A percentile compares a stretch with the other conserved stretches of the same genome.
Conservation (phyloP, 2,329 filamentous ascomycete species). For the Pleomassaria siparia region DNA sequence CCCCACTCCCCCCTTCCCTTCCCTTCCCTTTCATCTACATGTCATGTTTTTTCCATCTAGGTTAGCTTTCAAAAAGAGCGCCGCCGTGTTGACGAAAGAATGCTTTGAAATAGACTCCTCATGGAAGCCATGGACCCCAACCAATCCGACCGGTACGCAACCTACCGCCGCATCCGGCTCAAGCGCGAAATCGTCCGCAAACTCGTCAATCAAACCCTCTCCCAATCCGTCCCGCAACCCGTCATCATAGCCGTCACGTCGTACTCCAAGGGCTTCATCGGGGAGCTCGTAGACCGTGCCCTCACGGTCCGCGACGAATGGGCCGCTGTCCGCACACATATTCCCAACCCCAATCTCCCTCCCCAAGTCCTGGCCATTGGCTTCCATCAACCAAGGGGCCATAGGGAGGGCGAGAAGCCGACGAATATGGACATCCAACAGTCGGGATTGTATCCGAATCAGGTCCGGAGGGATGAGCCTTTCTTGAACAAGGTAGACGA, state of each 20-base stretch:
- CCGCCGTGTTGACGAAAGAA: neutral
- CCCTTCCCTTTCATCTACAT: neutral
- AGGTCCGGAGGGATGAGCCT: slow-evolving; percentile 23
- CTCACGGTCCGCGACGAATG: slow-evolving; percentile 72
- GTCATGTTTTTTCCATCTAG: neutral
- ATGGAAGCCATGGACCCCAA: slow-evolving; percentile 65
- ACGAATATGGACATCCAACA: slow-evolving; percentile 29
- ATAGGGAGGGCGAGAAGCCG: slow-evolving; percentile 34
- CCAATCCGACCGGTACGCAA: slow-evolving; percentile 70
- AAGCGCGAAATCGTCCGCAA: slow-evolving; percentile 69
- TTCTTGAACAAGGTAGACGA: slow-evolving; percentile 32
- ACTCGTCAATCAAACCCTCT: slow-evolving; percentile 79
- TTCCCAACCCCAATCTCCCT: slow-evolving; percentile 33
- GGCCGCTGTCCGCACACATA: slow-evolving; percentile 53
- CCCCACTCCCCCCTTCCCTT: neutral
- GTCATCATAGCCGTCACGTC: slow-evolving; percentile 76
- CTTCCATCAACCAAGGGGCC: slow-evolving; percentile 31
- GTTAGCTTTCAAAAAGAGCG: no score
- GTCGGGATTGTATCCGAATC: slow-evolving; percentile 26
- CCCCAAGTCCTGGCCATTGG: slow-evolving; percentile 27
- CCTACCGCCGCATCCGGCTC: slow-evolving; percentile 69
- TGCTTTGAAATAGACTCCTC: slow-evolving; percentile 61
- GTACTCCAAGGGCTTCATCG: slow-evolving; percentile 75
- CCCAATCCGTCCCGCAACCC: slow-evolving; percentile 72
- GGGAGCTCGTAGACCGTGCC: slow-evolving; percentile 73